Evolutionary conservation across 352 stramenopile species (phyloP), one percentile per base, ranked within the genome.

Genomic region (Pilasporangium apinafurcum): DNA sequence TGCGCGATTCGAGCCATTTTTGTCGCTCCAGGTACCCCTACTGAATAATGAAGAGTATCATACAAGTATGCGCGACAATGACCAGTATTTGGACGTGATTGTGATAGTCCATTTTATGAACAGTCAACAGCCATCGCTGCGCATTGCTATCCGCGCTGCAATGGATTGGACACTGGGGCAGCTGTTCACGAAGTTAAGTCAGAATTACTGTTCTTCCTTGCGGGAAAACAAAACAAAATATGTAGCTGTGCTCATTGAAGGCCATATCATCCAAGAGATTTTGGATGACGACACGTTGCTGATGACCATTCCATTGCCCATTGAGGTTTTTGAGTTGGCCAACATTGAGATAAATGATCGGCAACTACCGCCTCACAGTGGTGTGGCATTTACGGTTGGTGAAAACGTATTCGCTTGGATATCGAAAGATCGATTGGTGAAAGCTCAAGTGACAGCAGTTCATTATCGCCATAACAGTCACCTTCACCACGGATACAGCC

Each of bases 1-100:
- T 4, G 62, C 76, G 10, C 70, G 83, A 4, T 97, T 94, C 45
- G 89, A 96, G 24, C 73, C 83, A 2, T 97, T 95, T 47, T 90
- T 74, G n/a, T 84, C 74, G 9, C 48, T 92, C 6, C 66, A 86
- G 33, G 48, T 90, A 14, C 77, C 75, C 9, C 51, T 90, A 26
- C 16, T 33, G 30, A 16, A 8, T 29, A 8, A 26, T 30, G 31
- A 49, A 43, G 22, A 51, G 12, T 13, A 8, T 30, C 5, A 17
- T 7, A 20, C 10, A 20, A 37, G 7, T 20, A 17, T 16, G 16
- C 9, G 12, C 32, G 4, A n/a, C 30, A 2, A 37, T 26, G 9
- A 38, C 14, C 5, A 25, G 24, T 20, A 38, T n/a, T 29, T 54
- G 6, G 52, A 79, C n/a, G 32, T 75, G 5, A 46, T 74, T 2